phyloP scores from a whole-genome alignment of 805 yeast genomes.

The Grigorovia humatica region DNA sequence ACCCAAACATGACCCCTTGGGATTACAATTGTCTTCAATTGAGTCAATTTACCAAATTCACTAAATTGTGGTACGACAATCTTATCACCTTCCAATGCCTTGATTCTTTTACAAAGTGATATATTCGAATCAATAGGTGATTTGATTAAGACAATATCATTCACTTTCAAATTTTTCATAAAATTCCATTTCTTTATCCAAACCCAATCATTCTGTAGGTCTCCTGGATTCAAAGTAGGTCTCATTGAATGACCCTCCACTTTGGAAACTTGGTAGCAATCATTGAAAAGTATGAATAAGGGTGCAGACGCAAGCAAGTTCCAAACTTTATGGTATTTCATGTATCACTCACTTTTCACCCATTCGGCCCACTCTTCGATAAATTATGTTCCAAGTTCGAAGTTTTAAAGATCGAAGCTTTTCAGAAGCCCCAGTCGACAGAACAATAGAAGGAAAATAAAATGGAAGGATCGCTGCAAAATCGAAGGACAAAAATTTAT shows the following conservation, averaged over 20 bases:
- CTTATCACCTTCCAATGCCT: conserved; percentile 47
- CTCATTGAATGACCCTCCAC: conserved; percentile 80
- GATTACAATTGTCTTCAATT: conserved; percentile 34
- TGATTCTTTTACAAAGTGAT: conserved; percentile 69
- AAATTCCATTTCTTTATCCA: conserved; percentile 29
- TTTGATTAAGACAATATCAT: conserved; percentile 68
- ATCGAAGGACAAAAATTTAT: too few species aligned
- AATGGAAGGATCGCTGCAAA: neutral
- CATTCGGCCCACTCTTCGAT: too few species aligned
- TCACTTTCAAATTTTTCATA: conserved; percentile 24
- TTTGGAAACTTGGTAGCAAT: conserved; percentile 62
- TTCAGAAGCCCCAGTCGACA: too few species aligned
- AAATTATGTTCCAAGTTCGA: neutral
- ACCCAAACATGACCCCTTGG: conserved; percentile 88
- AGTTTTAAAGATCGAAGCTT: neutral
- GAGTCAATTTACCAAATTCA: neutral
- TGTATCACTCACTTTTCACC: neutral
- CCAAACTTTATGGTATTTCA: neutral
- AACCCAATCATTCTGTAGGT: conserved; percentile 46
- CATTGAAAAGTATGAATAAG: conserved; percentile 31
- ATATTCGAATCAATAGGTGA: conserved; percentile 75
- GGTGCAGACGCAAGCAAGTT: neutral
- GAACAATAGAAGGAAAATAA: neutral
- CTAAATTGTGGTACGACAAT: neutral
- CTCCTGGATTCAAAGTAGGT: conserved; percentile 74